Percentiles rank a stretch among this genome's conserved stretches.
Conservation (phyloP, 768 basidiomycete genomes). For the Chalciporus piperatus region DNA sequence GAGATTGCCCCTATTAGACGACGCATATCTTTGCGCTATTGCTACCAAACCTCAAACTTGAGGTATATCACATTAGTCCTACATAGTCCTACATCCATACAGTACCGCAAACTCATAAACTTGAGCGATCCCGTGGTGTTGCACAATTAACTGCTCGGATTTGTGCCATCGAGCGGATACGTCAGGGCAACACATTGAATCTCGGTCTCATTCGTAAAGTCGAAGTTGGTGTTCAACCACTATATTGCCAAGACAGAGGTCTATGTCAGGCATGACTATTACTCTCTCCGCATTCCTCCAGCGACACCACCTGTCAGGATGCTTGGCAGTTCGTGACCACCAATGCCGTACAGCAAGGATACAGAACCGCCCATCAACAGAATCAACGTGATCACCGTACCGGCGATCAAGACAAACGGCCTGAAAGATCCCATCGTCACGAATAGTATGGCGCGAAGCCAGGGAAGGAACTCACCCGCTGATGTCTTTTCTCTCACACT, state of each 20-base stretch:
- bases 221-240: background rate
- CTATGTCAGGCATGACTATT: background rate
- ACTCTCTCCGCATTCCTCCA: conserved; percentile 51
- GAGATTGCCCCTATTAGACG: too few relatives aligned
- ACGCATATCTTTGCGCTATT: too few relatives aligned
- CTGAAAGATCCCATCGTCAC: conserved; percentile 35
- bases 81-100: too few relatives aligned
- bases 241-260: background rate
- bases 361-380: conserved; percentile 67
- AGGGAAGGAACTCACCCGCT: conserved; percentile 59
- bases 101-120: too few relatives aligned
- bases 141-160: too few relatives aligned
- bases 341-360: conserved; percentile 61
- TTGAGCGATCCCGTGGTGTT: too few relatives aligned
- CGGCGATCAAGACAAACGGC: conserved; percentile 70
- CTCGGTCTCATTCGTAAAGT: background rate
- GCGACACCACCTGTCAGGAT: conserved; percentile 63
- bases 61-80: too few relatives aligned
- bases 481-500: conserved; percentile 76
- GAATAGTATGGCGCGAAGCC: background rate
- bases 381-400: conserved; percentile 62
- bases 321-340: conserved; percentile 65
- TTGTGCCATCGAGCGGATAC: too few relatives aligned
- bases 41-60: too few relatives aligned
- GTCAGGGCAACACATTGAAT: too few relatives aligned